phyloP scores from a whole-genome alignment of 176 grass and related monocot species.

The Urochloa ruziziensis region DNA sequence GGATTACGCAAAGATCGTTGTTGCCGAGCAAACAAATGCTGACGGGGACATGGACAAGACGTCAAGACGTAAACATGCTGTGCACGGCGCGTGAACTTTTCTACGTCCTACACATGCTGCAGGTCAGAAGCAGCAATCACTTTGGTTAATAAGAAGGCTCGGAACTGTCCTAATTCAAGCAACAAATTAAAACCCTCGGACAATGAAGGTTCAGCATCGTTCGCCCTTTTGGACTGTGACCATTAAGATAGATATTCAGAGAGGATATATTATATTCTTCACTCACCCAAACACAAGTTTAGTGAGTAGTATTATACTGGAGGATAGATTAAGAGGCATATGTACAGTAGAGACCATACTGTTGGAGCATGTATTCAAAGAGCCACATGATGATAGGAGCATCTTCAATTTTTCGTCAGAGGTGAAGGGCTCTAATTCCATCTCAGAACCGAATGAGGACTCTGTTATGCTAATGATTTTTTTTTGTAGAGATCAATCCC shows the following conservation, averaged over 20 bases:
- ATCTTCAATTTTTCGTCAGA: background rate
- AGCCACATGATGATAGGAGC: background rate
- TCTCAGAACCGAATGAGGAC: background rate
- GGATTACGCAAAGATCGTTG: background rate
- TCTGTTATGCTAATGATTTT: background rate
- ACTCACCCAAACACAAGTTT: background rate
- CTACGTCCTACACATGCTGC: background rate
- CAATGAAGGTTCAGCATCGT: background rate
- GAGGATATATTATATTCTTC: background rate
- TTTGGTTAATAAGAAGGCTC: background rate
- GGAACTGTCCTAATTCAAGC: background rate
- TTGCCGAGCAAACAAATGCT: background rate
- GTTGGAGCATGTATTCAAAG: background rate
- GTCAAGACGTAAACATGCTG: background rate
- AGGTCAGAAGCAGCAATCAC: background rate
- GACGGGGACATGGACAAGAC: background rate
- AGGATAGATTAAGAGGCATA: background rate
- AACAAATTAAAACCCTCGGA: background rate
- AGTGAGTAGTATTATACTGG: background rate
- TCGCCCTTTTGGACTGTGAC: too few relatives aligned
- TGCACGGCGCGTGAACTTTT: background rate
- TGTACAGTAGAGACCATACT: background rate
- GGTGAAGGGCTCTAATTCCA: background rate
- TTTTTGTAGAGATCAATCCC: background rate
- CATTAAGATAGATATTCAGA: background rate